These are phyloP conservation scores for Ophiocordyceps sinensis DNA, from an alignment of 2,329 filamentous ascomycete genomes.

Conservation along the genomic window DNA sequence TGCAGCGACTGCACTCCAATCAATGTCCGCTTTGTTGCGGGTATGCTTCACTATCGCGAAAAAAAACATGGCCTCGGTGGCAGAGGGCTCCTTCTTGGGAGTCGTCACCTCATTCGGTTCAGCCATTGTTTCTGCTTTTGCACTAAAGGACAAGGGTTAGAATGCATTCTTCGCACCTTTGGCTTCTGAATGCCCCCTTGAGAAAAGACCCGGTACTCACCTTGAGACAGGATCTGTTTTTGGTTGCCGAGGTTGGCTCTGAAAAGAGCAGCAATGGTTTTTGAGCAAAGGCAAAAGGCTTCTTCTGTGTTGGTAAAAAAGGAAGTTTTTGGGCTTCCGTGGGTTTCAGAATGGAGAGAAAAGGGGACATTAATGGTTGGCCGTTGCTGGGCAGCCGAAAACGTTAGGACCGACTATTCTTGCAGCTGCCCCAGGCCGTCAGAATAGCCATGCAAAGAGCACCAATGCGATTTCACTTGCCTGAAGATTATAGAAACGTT, in stretches of 20 bases:
- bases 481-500: too few relatives aligned
- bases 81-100: constrained; percentile 20
- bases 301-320: background rate
- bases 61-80: constrained; percentile 28
- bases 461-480: too few relatives aligned
- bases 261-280: too few relatives aligned
- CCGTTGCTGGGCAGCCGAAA: background rate
- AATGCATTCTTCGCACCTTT: background rate
- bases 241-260: too few relatives aligned
- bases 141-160: background rate
- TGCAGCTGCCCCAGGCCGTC: background rate
- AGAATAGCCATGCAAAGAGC: too few relatives aligned
- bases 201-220: background rate
- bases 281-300: background rate
- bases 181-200: background rate
- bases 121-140: constrained; percentile 12
- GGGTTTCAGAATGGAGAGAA: background rate
- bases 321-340: background rate
- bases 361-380: background rate
- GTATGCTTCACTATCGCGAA: constrained; percentile 28
- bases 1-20: constrained; percentile 31
- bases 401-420: background rate
- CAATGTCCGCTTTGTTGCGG: constrained; percentile 26
- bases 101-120: constrained; percentile 5
- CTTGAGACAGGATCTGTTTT: too few relatives aligned